Conservation (phyloP, 345 rosid species). For the Aquilaria sinensis region DNA sequence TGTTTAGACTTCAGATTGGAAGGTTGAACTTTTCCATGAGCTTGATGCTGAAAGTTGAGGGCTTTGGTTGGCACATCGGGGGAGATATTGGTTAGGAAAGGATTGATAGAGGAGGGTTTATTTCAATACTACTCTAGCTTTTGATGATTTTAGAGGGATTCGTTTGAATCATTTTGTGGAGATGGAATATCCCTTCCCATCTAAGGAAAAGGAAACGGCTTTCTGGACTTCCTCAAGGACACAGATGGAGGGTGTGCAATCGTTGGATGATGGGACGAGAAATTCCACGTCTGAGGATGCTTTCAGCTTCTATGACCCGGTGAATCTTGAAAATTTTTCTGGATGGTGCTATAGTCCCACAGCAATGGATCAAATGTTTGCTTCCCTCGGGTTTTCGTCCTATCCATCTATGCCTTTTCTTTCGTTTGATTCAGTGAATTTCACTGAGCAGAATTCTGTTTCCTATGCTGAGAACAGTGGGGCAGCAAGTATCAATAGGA, state of each 20-base stretch:
- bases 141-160: constrained; percentile 10
- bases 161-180: not conserved
- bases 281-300: constrained; percentile 42
- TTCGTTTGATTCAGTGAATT: constrained; percentile 28
- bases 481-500: constrained; percentile 21
- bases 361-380: constrained; percentile 37
- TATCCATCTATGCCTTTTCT: constrained; percentile 33
- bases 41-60: constrained; percentile 10
- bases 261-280: constrained; percentile 18
- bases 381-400: constrained; percentile 35
- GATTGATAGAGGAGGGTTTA: not conserved
- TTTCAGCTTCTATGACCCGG: constrained; percentile 41
- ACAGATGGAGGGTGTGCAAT: constrained; percentile 34
- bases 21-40: not conserved
- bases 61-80: constrained; percentile 2
- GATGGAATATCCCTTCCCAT: constrained; percentile 58
- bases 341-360: constrained; percentile 61
- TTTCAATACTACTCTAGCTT: constrained; percentile 17
- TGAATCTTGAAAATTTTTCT: constrained; percentile 58
- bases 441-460: constrained; percentile 27
- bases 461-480: constrained; percentile 18
- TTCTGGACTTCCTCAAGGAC: constrained; percentile 35
- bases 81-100: constrained; percentile 7
- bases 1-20: too few relatives aligned
- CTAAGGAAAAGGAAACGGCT: constrained; percentile 45